Percentiles rank a stretch among this genome's conserved stretches.
Evolutionary conservation across 2,329 filamentous ascomycete genomes (phyloP).

Genomic region (Dactylellina haptotyla): DNA sequence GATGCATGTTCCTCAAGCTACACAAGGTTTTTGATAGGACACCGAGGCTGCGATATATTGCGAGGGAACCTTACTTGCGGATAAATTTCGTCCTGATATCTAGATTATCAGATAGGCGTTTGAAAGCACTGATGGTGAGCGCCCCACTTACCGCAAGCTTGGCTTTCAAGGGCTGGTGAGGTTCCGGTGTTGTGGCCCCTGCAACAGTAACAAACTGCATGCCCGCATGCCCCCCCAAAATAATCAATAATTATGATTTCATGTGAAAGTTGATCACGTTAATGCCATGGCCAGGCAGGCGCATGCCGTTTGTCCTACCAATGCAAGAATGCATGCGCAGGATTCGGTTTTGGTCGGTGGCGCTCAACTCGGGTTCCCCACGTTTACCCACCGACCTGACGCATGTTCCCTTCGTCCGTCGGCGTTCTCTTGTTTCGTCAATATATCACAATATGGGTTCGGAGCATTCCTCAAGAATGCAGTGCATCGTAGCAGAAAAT

Average conservation of each 20-base stretch:
- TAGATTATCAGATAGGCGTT: no score
- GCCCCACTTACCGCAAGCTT: conserved; percentile 43
- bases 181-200: conserved; percentile 18
- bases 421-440: conserved; percentile 25
- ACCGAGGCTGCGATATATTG: no score
- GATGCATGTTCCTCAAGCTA: no score
- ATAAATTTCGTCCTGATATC: no score
- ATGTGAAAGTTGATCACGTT: conserved; percentile 20
- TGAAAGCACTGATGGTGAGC: neutral
- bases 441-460: conserved; percentile 25
- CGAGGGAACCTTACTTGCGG: no score
- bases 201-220: conserved; percentile 10
- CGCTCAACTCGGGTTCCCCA: conserved; percentile 19
- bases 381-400: conserved; percentile 49
- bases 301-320: neutral
- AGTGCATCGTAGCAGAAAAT: neutral
- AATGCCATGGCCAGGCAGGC: neutral
- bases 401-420: conserved; percentile 52
- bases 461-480: conserved; percentile 7
- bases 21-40: no score
- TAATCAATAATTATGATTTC: no score
- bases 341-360: neutral
- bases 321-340: neutral
- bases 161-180: neutral
- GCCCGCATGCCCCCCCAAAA: neutral